Conservation (phyloP, 2,329 filamentous ascomycete species). For the Cladosporium sp. region DNA sequence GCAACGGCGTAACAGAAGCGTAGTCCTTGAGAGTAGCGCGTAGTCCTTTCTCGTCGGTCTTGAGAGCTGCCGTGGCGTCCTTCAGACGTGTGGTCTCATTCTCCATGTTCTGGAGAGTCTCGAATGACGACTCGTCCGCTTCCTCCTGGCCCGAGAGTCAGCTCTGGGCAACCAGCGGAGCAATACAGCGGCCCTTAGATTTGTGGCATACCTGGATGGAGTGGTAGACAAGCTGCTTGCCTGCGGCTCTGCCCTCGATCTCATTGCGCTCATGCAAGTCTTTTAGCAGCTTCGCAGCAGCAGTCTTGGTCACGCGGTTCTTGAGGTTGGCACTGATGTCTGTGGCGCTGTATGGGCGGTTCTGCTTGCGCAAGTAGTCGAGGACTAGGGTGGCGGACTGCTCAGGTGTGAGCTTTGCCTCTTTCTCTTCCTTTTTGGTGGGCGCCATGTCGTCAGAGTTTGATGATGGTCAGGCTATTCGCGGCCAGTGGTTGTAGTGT, state of each 20-base stretch:
- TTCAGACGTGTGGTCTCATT: slow-evolving; percentile 51
- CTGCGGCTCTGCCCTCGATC: slow-evolving; percentile 60
- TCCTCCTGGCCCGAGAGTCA: slow-evolving; percentile 46
- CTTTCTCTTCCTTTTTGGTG: slow-evolving; percentile 36
- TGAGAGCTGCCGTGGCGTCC: slow-evolving; percentile 48
- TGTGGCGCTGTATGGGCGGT: slow-evolving; percentile 39
- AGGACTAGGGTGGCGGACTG: slow-evolving; percentile 35
- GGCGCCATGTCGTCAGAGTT: slow-evolving; percentile 31
- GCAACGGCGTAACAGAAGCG: slow-evolving; percentile 52
- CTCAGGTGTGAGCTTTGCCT: slow-evolving; percentile 35
- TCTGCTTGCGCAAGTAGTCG: slow-evolving; percentile 37
- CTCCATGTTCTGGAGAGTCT: slow-evolving; percentile 54
- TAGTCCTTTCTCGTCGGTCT: slow-evolving; percentile 52
- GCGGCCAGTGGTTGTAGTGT: neutral
- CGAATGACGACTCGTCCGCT: slow-evolving; percentile 50
- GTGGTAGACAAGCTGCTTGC: slow-evolving; percentile 66
- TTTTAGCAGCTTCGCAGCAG: slow-evolving; percentile 62
- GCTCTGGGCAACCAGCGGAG: neutral
- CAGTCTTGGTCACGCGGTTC: slow-evolving; percentile 46
- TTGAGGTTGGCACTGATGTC: slow-evolving; percentile 41
- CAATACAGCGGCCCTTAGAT: neutral
- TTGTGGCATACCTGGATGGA: slow-evolving; percentile 45
- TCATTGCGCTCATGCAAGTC: slow-evolving; percentile 63
- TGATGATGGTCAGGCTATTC: neutral
- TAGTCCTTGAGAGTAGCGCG: slow-evolving; percentile 51